Percentiles rank a stretch among this genome's conserved stretches.
Evolutionary conservation across 306 rosid genomes (phyloP).

Genomic region (Sophora flavescens): DNA sequence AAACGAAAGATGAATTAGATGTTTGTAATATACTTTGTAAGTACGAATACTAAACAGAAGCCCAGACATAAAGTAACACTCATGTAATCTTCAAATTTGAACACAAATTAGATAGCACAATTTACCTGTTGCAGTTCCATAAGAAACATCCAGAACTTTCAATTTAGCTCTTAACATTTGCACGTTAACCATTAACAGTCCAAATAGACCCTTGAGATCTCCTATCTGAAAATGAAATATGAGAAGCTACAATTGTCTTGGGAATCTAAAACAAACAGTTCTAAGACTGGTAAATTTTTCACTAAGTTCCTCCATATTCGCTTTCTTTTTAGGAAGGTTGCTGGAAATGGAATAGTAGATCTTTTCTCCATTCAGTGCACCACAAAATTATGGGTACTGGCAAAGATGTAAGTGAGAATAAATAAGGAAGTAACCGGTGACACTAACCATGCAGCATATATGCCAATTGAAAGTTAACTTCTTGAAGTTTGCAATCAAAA

Average conservation of each 20-base stretch:
- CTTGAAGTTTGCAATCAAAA: background rate
- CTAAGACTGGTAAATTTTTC: slow-evolving; percentile 11
- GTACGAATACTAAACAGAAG: slow-evolving; percentile 16
- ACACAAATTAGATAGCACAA: slow-evolving; percentile 17
- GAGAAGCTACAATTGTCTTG: slow-evolving; percentile 22
- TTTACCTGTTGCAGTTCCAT: slow-evolving; percentile 81
- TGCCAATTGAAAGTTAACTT: background rate
- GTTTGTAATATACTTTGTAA: background rate
- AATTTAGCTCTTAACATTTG: slow-evolving; percentile 82
- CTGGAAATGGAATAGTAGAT: background rate
- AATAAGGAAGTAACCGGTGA: slow-evolving; percentile 1
- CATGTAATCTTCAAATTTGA: slow-evolving; percentile 36
- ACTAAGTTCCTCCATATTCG: slow-evolving; percentile 31
- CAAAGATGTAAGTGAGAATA: background rate
- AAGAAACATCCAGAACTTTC: slow-evolving; percentile 81
- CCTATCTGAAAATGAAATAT: slow-evolving; percentile 68
- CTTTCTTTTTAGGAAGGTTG: background rate
- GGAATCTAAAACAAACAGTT: slow-evolving; percentile 39
- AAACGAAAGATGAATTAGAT: background rate
- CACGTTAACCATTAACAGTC: slow-evolving; percentile 78
- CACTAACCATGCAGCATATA: too few relatives aligned
- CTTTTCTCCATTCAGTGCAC: background rate
- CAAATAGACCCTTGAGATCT: slow-evolving; percentile 86
- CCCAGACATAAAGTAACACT: slow-evolving; percentile 14
- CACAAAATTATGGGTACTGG: background rate